Evolutionary conservation across 169 alveolate species (phyloP).

Genomic region (Plasmodium sp.): DNA sequence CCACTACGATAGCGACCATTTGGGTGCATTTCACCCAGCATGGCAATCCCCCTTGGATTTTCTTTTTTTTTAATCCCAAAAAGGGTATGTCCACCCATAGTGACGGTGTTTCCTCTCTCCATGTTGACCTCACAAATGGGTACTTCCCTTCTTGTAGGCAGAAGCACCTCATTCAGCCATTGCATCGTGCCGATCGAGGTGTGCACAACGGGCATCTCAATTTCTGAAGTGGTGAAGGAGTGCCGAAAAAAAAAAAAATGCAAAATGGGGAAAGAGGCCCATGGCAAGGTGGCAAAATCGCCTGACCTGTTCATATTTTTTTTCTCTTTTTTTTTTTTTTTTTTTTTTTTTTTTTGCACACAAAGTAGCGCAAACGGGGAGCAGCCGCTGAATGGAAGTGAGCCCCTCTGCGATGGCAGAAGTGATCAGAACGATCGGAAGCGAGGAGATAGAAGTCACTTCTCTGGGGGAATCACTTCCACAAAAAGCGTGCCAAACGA

Average conservation of each 20-base stretch:
- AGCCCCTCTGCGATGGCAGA: neutral
- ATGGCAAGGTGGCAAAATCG: neutral
- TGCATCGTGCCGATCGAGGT: neutral
- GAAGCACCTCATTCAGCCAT: neutral
- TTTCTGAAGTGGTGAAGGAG: neutral
- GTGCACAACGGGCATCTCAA: neutral
- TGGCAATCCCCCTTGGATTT: neutral
- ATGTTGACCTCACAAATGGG: neutral
- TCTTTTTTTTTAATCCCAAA: neutral
- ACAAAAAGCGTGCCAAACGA: neutral
- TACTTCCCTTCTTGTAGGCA: neutral
- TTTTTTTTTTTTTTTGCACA: neutral
- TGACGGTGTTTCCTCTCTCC: neutral
- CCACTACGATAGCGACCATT: neutral
- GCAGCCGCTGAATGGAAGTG: neutral
- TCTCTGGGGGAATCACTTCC: neutral
- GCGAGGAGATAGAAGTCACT: neutral
- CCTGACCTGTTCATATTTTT: neutral
- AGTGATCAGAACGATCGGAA: neutral
- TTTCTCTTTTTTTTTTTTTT: neutral
- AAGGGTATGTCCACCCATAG: neutral
- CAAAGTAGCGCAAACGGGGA: neutral
- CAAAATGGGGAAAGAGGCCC: neutral
- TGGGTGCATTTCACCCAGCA: neutral
- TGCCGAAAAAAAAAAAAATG: neutral